Conservation (phyloP, 805 yeast species). For the Ascoidea tarda region DNA sequence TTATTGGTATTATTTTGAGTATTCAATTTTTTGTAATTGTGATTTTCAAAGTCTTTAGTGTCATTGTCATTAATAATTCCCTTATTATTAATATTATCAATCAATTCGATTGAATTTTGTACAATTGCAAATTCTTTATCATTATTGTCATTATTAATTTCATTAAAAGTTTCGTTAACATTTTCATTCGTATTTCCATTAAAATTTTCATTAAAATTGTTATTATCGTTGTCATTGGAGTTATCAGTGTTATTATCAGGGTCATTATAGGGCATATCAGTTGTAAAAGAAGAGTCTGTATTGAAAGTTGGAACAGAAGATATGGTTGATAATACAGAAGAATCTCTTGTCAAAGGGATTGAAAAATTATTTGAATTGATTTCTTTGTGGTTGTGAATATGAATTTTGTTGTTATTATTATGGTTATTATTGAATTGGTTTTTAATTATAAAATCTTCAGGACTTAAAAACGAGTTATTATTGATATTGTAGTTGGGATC, state of each 20-base stretch:
- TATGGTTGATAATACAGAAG: neutral
- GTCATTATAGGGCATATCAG: neutral
- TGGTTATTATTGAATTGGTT: no score
- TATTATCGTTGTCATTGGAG: neutral
- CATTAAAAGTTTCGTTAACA: neutral
- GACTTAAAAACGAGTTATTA: neutral
- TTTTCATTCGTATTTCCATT: neutral
- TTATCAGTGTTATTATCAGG: neutral
- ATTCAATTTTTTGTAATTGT: neutral
- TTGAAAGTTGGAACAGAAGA: neutral
- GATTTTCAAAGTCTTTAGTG: neutral
- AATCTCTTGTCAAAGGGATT: neutral
- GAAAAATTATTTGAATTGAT: neutral
- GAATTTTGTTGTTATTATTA: no score
- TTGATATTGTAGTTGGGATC: neutral
- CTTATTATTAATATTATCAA: slow-evolving; percentile 1
- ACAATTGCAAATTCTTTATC: neutral
- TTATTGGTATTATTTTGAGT: neutral
- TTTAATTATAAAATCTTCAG: neutral
- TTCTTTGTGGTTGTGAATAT: no score
- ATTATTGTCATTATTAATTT: neutral
- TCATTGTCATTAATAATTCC: neutral
- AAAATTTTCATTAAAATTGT: no score
- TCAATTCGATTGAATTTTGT: slow-evolving; percentile 1
- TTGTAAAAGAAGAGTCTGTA: neutral